Evolutionary conservation across 768 basidiomycete genomes (phyloP).

Genomic region (Leccinum subgranulosum): DNA sequence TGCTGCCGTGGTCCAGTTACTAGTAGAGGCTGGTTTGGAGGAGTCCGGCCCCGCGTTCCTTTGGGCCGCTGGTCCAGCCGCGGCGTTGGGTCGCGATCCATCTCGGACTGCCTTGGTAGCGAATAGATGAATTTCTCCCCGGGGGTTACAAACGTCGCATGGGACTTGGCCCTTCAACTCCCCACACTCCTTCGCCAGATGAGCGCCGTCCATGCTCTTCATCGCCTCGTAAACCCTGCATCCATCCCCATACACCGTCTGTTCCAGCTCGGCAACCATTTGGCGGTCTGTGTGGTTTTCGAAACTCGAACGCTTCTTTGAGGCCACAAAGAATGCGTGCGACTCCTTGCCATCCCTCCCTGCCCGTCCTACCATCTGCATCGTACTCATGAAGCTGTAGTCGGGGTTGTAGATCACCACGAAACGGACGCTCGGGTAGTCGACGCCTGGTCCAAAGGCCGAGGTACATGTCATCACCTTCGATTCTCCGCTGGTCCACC

Average conservation of each 20-base stretch:
- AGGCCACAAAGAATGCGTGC: slow-evolving; percentile 3
- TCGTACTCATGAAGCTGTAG: neutral
- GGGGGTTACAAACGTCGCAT: slow-evolving; percentile 5
- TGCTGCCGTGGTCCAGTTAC: too few relatives aligned
- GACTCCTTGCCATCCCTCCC: slow-evolving; percentile 6
- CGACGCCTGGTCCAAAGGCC: slow-evolving; percentile 4
- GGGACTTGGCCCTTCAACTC: neutral
- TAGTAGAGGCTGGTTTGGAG: too few relatives aligned
- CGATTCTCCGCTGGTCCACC: neutral
- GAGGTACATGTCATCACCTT: slow-evolving; percentile 8
- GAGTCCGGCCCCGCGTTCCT: too few relatives aligned
- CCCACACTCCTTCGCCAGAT: neutral
- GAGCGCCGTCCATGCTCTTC: neutral
- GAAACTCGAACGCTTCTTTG: neutral
- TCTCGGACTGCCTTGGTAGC: neutral
- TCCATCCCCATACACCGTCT: neutral
- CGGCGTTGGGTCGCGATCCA: too few relatives aligned
- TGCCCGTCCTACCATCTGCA: slow-evolving; percentile 7
- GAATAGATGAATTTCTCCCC: neutral
- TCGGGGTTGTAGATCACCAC: neutral
- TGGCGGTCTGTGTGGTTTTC: too few relatives aligned
- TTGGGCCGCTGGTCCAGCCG: too few relatives aligned
- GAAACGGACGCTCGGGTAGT: slow-evolving; percentile 1
- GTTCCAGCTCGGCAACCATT: neutral
- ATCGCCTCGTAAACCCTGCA: slow-evolving; percentile 1